Base-by-base conservation (phyloP, 2,329 filamentous ascomycete species). In the Hypoxylon sp. region DNA sequence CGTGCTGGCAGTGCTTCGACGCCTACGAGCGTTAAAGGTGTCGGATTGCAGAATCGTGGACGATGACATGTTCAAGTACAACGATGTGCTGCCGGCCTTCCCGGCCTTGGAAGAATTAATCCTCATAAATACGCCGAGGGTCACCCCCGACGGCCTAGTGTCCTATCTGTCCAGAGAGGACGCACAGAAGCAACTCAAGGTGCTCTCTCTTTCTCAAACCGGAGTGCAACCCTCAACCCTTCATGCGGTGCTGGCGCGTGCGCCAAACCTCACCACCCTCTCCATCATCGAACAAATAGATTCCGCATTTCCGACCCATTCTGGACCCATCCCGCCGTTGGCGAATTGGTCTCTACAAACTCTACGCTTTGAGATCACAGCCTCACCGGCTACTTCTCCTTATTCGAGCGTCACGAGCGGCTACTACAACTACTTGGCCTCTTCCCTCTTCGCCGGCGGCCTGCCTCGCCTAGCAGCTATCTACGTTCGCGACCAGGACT, bases 391-490 rank as follows among this genome's bases (percentile, higher is more conserved):
- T 3, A 82, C 87, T 0, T 87, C 89, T 21, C 85, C 89, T 10
- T 91, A 88, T 67, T 81, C 84, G 7, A 84, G 80, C 67, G 82
- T 86, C 24, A 86, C 86, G 0, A 80, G 83, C 8, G 86, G 86
- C 17, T 97, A 97, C 82, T 97, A 98, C 80, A 88, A 89, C 67
- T 97, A 97, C 79, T 88, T 98, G 19, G 90, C 93, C 27, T 88
- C 88, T n/a, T 97, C 93, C 0, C 87, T 98, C 32, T 88, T 96
- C 67, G 87, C 89, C 15, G 91, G 91, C 68, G 87, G 89, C 6
- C 85, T 98, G 6, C 93, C 94, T 0, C 87, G 86, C 37, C 85
- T 98, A 7, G 86, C 86, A 37, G 88, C 90, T 21, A 87, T 98
- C 6, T 98, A 97, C 77, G 95, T 98, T 17, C 91, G 93, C 55